Conservation (phyloP, 2,329 filamentous ascomycete genomes). For the Spiromastix sp. region DNA sequence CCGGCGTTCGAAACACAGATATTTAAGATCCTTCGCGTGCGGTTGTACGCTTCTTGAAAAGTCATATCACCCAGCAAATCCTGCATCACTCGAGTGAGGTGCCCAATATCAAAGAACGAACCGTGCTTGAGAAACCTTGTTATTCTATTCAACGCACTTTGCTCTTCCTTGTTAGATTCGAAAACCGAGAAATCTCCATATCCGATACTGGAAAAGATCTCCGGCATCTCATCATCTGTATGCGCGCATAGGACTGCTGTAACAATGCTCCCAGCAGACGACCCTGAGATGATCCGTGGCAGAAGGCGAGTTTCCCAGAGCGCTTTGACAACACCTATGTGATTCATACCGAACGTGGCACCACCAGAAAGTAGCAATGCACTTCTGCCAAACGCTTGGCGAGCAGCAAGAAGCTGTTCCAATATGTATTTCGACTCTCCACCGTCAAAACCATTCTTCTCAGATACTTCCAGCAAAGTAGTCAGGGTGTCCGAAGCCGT, state of each 20-base stretch:
- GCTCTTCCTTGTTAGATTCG: conserved; percentile 48
- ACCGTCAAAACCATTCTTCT: conserved; percentile 38
- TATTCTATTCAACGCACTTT: conserved; percentile 58
- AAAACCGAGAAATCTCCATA: conserved; percentile 77
- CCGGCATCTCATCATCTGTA: conserved; percentile 67
- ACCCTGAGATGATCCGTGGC: conserved; percentile 77
- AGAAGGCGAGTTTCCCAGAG: conserved; percentile 65
- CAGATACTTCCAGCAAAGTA: conserved; percentile 55
- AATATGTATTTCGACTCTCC: conserved; percentile 51
- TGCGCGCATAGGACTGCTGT: conserved; percentile 68
- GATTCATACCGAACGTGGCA: conserved; percentile 84
- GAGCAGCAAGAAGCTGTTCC: conserved; percentile 59
- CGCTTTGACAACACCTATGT: conserved; percentile 77
- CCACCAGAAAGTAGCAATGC: conserved; percentile 76
- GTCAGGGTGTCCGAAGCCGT: conserved; percentile 66
- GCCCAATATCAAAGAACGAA: conserved; percentile 72
- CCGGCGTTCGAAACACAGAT: conserved; percentile 86
- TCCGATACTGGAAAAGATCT: conserved; percentile 58
- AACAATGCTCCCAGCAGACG: conserved; percentile 80
- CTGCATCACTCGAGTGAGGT: conserved; percentile 73
- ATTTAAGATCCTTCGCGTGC: conserved; percentile 84
- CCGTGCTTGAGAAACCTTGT: conserved; percentile 70
- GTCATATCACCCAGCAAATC: conserved; percentile 76
- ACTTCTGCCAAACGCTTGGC: conserved; percentile 76
- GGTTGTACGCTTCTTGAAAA: conserved; percentile 91